Base-by-base conservation (phyloP, 106 monocot genomes). In the Chionographis japonica region DNA sequence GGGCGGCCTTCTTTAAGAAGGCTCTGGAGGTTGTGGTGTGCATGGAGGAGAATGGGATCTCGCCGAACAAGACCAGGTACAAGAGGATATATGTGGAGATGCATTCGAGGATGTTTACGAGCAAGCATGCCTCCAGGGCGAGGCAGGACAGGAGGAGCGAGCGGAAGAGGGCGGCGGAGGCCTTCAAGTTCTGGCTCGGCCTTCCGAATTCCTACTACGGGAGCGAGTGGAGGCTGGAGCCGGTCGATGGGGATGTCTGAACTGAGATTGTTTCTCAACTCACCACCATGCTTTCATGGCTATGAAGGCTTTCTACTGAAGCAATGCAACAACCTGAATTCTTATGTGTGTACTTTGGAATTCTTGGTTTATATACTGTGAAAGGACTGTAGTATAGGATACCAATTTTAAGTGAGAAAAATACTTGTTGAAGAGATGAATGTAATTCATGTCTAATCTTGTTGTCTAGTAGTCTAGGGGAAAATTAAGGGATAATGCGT, bases 131-230 rank as follows among this genome's bases (percentile, higher is more conserved):
- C 0, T 95, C 95, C 18, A 78, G 75, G 75, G 91, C 95, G 11
- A 81, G 95, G 79, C 85, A 91, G 77, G 86, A 88, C 39, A 65
- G 91, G 72, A 70, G 95, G 85, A 83, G 38, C 20, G 95, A 91
- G 67, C 65, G 88, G 78, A 91, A 86, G 73, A 77, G 86, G 66
- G 95, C 95, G 42, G 95, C 95, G 0, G 95, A 95, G 84, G 95
- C 95, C 2, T 95, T 95, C 63, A 95, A 95, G 77, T 95, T 95
- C 68, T 95, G 95, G 95, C 71, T 95, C 27, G 95, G 95, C 6
- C 71, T 95, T 16, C 95, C 95, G 1, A 95, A 95, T 63, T 84
- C 85, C 0, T 95, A 95, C 73, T 95, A 95, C 52, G 95, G 87
- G 49, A 91, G 82, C 19, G 91, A 95, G 65, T 95, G 95, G 94